A percentile compares a stretch with the other conserved stretches of the same genome.
Conservation (phyloP, 1,284 basidiomycete genomes). For the Cryptococcus amylolentus region DNA sequence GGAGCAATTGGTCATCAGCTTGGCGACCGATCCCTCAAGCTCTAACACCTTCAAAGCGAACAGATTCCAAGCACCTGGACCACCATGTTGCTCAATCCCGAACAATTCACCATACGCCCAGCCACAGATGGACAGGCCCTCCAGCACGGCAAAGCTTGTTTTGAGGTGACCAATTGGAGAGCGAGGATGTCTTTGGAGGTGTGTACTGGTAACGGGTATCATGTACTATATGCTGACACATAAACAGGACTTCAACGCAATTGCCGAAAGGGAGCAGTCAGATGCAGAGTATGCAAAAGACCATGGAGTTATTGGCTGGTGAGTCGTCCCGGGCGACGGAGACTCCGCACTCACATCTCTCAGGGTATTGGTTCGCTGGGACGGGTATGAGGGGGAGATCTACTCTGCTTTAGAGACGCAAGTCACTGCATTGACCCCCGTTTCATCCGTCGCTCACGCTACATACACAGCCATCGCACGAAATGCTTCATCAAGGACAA, state of each 20-base stretch:
- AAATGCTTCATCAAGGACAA: slow-evolving; percentile 18
- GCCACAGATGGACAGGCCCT: slow-evolving; percentile 2
- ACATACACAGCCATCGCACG: slow-evolving; percentile 12
- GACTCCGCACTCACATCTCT: not conserved
- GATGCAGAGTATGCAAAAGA: slow-evolving; percentile 3
- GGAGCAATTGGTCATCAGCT: no score
- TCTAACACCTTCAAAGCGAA: no score
- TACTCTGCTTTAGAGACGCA: slow-evolving; percentile 6
- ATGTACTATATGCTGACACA: not conserved
- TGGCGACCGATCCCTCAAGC: no score
- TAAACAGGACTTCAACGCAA: not conserved
- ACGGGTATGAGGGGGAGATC: slow-evolving; percentile 7
- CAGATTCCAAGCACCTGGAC: not conserved
- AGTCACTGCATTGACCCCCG: not conserved
- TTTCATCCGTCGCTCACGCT: not conserved
- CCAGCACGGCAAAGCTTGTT: slow-evolving; percentile 6
- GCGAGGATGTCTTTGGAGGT: slow-evolving; percentile 4
- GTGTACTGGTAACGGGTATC: not conserved
- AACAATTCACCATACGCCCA: slow-evolving; percentile 6
- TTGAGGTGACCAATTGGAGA: slow-evolving; percentile 3
- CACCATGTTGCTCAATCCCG: not conserved
- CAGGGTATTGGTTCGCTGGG: slow-evolving; percentile 9
- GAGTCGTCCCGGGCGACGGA: not conserved
- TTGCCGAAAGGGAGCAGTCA: not conserved
- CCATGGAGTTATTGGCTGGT: slow-evolving; percentile 3